Percentiles rank a stretch among this genome's conserved stretches.
These are phyloP conservation scores for Coriolopsis trogii DNA, from an alignment of 1,284 basidiomycete genomes.

Conservation along the genomic window DNA sequence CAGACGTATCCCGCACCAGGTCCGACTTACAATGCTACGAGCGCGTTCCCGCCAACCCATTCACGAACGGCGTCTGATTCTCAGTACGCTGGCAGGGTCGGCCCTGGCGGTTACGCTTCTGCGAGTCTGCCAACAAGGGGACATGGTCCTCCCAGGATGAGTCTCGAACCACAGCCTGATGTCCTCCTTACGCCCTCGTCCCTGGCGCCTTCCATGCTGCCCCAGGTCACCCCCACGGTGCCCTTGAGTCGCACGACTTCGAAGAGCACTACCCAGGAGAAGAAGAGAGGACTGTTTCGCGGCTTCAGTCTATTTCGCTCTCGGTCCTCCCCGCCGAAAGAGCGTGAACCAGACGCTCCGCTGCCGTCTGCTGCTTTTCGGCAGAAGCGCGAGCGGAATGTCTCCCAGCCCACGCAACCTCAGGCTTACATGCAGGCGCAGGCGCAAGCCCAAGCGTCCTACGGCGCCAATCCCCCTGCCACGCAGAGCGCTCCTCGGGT, in stretches of 20 bases:
- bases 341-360: conserved; percentile 25
- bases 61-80: conserved; percentile 33
- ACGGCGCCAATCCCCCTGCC: not conserved
- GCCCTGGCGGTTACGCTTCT: conserved; percentile 7
- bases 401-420: conserved; percentile 28
- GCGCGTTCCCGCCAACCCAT: conserved; percentile 21
- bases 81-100: conserved; percentile 15
- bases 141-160: conserved; percentile 20
- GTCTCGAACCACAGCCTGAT: conserved; percentile 26
- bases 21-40: conserved; percentile 3
- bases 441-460: too few species aligned
- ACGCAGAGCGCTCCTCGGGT: conserved; percentile 6
- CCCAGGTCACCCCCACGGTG: conserved; percentile 13
- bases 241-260: conserved; percentile 21
- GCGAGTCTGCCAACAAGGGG: conserved; percentile 19
- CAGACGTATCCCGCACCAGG: conserved; percentile 24
- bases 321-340: conserved; percentile 37
- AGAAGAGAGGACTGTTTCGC: conserved; percentile 38
- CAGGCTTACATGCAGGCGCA: conserved; percentile 7
- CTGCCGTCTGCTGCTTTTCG: conserved; percentile 27
- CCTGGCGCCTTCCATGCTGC: conserved; percentile 32
- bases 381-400: conserved; percentile 30
- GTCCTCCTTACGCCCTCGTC: conserved; percentile 36
- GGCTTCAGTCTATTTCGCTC: conserved; percentile 42
- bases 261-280: conserved; percentile 26